phyloP scores from a whole-genome alignment of 2,329 filamentous ascomycete genomes.

The Trichophyton simii region DNA sequence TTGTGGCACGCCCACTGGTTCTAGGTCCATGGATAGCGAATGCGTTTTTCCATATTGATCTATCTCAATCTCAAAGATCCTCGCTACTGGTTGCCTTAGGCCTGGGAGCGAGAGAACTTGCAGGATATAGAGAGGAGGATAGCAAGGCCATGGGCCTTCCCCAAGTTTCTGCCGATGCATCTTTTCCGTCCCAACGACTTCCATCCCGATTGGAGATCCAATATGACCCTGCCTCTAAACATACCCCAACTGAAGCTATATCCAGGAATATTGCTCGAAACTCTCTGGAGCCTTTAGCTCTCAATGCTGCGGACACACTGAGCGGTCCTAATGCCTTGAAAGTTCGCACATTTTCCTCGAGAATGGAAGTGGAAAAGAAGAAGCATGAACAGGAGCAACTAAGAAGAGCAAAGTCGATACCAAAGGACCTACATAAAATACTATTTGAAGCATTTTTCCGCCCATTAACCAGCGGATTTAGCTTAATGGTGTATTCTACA shows the following conservation, averaged over 20 bases:
- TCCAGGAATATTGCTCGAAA: constrained; percentile 53
- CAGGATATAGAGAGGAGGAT: constrained; percentile 54
- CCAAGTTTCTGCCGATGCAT: constrained; percentile 26
- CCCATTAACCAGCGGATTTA: constrained; percentile 70
- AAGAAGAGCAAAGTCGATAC: constrained; percentile 47
- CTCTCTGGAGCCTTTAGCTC: constrained; percentile 71
- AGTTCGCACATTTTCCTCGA: constrained; percentile 74
- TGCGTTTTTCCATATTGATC: constrained; percentile 83
- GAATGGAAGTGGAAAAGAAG: constrained; percentile 52
- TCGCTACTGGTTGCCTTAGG: constrained; percentile 72
- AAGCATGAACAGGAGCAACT: constrained; percentile 30
- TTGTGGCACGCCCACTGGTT: constrained; percentile 60
- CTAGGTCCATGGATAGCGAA: constrained; percentile 77
- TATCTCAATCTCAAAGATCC: constrained; percentile 72
- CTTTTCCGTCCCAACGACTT: constrained; percentile 72
- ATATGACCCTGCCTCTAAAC: constrained; percentile 39
- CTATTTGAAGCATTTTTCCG: constrained; percentile 72
- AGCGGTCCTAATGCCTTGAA: constrained; percentile 77
- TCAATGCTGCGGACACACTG: constrained; percentile 63
- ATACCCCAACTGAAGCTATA: constrained; percentile 51
- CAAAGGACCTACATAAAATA: constrained; percentile 63
- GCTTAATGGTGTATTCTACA: constrained; percentile 46
- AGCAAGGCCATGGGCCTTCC: constrained; percentile 27
- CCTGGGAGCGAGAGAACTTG: constrained; percentile 69
- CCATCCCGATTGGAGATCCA: constrained; percentile 60